Percentiles rank a stretch among this genome's conserved stretches.
Conservation (phyloP, 768 basidiomycete species). For the Rhizopogon salebrosus region DNA sequence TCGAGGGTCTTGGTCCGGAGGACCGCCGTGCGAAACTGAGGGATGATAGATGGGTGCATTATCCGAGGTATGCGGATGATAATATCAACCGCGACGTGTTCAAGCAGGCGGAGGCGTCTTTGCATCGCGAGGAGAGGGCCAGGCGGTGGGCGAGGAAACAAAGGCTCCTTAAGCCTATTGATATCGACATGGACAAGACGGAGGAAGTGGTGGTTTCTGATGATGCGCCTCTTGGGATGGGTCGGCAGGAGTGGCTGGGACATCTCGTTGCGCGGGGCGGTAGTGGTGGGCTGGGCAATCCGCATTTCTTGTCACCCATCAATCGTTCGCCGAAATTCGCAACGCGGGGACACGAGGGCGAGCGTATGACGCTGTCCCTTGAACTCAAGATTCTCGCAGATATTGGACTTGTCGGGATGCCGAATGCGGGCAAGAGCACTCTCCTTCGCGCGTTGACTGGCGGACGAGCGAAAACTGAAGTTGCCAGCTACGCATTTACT, state of each 20-base stretch:
- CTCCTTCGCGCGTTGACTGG: constrained; percentile 85
- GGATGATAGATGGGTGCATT: constrained; percentile 73
- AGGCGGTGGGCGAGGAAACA: constrained; percentile 42
- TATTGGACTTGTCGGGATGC: constrained; percentile 93
- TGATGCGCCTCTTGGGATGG: constrained; percentile 62
- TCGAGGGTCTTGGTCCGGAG: constrained; percentile 41
- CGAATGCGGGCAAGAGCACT: constrained; percentile 93
- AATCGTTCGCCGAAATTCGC: constrained; percentile 87
- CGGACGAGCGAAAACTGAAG: constrained; percentile 74
- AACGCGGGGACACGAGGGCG: constrained; percentile 66
- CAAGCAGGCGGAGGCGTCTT: constrained; percentile 59
- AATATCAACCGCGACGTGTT: constrained; percentile 64
- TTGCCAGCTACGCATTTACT: constrained; percentile 91
- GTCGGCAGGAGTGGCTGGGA: constrained; percentile 47
- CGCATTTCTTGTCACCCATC: constrained; percentile 65
- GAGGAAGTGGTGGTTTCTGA: constrained; percentile 32
- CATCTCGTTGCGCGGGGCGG: constrained; percentile 77
- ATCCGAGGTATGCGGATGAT: constrained; percentile 58
- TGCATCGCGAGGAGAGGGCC: constrained; percentile 60
- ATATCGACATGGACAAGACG: constrained; percentile 59
- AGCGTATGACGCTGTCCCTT: constrained; percentile 74
- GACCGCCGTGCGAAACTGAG: constrained; percentile 57
- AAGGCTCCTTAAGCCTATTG: constrained; percentile 39
- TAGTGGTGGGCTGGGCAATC: constrained; percentile 80
- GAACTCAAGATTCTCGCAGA: constrained; percentile 94